These are phyloP conservation scores for Phlebopus sp. DNA, from an alignment of 1,284 basidiomycete genomes.

Conservation along the genomic window DNA sequence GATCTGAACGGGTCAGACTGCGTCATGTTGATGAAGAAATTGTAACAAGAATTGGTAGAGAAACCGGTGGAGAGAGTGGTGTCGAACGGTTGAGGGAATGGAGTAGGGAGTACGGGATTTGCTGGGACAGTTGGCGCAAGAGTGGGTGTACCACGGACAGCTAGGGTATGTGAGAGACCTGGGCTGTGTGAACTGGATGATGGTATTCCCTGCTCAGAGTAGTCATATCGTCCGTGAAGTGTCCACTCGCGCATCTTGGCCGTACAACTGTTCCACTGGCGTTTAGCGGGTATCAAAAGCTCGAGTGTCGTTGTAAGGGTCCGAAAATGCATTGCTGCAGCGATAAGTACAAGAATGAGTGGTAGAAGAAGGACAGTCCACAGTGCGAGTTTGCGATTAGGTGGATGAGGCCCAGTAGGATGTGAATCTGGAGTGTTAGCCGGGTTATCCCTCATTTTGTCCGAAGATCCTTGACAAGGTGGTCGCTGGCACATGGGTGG, in stretches of 20 bases:
- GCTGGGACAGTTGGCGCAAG: conserved; percentile 40
- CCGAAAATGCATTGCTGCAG: conserved; percentile 48
- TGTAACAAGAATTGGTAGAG: conserved; percentile 57
- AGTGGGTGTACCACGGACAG: conserved; percentile 14
- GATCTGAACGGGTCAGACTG: conserved; percentile 53
- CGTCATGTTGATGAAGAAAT: conserved; percentile 75
- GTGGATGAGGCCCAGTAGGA: conserved; percentile 9
- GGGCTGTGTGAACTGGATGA: conserved; percentile 2
- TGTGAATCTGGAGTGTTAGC: conserved; percentile 7
- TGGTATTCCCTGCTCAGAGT: not conserved
- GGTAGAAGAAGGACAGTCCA: conserved; percentile 56
- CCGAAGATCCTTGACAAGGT: conserved; percentile 1
- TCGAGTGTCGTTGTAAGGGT: conserved; percentile 48
- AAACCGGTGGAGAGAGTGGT: conserved; percentile 60
- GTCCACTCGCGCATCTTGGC: conserved; percentile 32
- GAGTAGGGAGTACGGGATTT: conserved; percentile 54
- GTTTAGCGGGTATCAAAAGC: conserved; percentile 33
- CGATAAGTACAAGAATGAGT: conserved; percentile 50
- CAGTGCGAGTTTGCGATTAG: conserved; percentile 42
- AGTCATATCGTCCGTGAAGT: conserved; percentile 41
- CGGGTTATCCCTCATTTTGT: conserved; percentile 8
- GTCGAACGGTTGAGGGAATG: conserved; percentile 78
- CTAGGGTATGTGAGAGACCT: not conserved
- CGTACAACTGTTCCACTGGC: conserved; percentile 25
- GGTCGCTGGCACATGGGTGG: conserved; percentile 15